Percentiles rank a stretch among this genome's conserved stretches.
Evolutionary conservation across 345 rosid genomes (phyloP).

Genomic region (Eucalyptus curtisii): DNA sequence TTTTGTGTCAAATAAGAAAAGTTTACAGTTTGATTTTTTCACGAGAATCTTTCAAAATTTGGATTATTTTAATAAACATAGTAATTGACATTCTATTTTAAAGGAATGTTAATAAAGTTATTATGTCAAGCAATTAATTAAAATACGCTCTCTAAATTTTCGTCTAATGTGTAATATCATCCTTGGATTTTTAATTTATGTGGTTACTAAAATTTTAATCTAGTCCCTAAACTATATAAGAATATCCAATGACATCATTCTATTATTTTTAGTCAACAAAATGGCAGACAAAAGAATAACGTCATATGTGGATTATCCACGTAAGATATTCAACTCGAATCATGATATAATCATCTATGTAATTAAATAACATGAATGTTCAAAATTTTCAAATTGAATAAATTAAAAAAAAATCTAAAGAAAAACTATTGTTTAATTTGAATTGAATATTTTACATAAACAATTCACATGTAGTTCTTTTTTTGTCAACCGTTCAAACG

Average conservation of each 20-base stretch:
- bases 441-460: neutral
- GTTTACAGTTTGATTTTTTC: neutral
- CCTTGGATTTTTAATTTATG: too few relatives aligned
- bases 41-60: neutral
- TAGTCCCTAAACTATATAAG: neutral
- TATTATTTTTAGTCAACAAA: too few relatives aligned
- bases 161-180: neutral
- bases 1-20: neutral
- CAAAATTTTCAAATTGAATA: too few relatives aligned
- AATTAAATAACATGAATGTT: too few relatives aligned
- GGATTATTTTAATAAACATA: neutral
- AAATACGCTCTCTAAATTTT: neutral
- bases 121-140: neutral
- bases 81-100: neutral
- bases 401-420: neutral
- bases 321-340: neutral
- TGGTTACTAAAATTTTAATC: too few relatives aligned
- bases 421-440: neutral
- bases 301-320: accelerated
- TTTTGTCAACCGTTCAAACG: neutral
- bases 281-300: neutral
- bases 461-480: neutral
- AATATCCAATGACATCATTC: neutral
- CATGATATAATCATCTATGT: neutral
- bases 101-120: neutral